A percentile compares a stretch with the other conserved stretches of the same genome.
These are phyloP conservation scores for Ceratocystis destructans DNA, from an alignment of 2,329 filamentous ascomycete species.

Conservation along the genomic window DNA sequence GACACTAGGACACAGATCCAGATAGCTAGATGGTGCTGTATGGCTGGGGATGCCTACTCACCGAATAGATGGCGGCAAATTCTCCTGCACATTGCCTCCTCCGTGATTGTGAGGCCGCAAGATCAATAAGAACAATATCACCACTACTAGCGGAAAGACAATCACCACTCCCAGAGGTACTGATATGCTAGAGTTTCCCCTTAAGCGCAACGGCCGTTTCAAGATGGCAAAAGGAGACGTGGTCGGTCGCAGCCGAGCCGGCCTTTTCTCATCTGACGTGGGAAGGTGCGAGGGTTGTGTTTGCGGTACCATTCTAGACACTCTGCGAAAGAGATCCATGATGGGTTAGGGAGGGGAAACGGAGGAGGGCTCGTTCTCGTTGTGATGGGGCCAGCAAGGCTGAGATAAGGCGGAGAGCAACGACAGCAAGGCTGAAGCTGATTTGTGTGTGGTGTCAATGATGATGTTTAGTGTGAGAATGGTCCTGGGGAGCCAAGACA, in stretches of 20 bases:
- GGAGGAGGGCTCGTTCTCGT: not conserved
- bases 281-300: slow-evolving; percentile 33
- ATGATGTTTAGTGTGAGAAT: not conserved
- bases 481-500: not conserved
- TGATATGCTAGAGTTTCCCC: slow-evolving; percentile 82
- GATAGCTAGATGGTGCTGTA: not conserved
- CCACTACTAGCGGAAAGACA: slow-evolving; percentile 82
- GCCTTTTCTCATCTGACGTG: slow-evolving; percentile 38
- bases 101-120: slow-evolving; percentile 74
- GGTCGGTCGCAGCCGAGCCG: slow-evolving; percentile 29
- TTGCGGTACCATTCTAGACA: slow-evolving; percentile 37
- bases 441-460: not conserved
- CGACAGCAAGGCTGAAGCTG: not conserved
- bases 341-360: slow-evolving; percentile 8
- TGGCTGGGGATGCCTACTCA: slow-evolving; percentile 31
- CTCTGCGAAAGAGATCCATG: slow-evolving; percentile 48
- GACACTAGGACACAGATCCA: not conserved
- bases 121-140: slow-evolving; percentile 81
- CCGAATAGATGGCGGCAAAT: slow-evolving; percentile 77
- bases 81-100: slow-evolving; percentile 60
- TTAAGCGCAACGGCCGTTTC: slow-evolving; percentile 70
- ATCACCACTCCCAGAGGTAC: slow-evolving; percentile 86
- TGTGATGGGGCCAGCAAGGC: not conserved
- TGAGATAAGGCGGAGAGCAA: not conserved
- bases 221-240: slow-evolving; percentile 61